Conservation (phyloP, 192 early-diverging fungal genomes). For the Gigaspora rosea region DNA sequence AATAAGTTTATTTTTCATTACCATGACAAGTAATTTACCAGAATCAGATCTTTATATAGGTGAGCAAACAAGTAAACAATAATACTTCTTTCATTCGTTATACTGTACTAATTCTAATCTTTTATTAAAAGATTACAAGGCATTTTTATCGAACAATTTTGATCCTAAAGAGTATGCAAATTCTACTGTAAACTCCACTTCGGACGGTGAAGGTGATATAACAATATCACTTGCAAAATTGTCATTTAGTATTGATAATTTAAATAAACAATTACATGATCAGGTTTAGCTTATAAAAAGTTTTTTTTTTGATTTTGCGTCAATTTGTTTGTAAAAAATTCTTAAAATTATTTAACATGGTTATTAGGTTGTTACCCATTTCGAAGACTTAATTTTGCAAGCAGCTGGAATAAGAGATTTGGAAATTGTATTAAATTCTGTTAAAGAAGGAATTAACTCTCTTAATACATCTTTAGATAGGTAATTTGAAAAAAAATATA, state of each 20-base stretch:
- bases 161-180: constrained; percentile 71
- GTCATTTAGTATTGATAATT: constrained; percentile 69
- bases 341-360: not conserved
- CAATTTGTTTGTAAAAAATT: not conserved
- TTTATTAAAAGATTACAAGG: constrained; percentile 59
- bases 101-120: not conserved
- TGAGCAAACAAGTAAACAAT: not conserved
- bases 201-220: constrained; percentile 61
- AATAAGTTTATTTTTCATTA: not conserved
- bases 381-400: constrained; percentile 69
- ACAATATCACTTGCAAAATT: constrained; percentile 65
- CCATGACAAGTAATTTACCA: constrained; percentile 9
- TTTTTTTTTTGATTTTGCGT: not conserved
- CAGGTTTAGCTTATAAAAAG: constrained; percentile 47
- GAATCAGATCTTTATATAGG: constrained; percentile 37
- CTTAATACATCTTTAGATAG: constrained; percentile 61
- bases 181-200: constrained; percentile 61
- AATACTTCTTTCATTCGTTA: not conserved
- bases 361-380: constrained; percentile 63
- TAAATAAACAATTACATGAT: constrained; percentile 74
- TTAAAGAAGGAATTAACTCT: constrained; percentile 52
- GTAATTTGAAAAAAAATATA: constrained; percentile 24
- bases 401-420: constrained; percentile 66
- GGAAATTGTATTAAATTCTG: constrained; percentile 52
- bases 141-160: constrained; percentile 64